Evolutionary conservation across 2,329 filamentous ascomycete species (phyloP).

Genomic region (Penicillium capsulatum): DNA sequence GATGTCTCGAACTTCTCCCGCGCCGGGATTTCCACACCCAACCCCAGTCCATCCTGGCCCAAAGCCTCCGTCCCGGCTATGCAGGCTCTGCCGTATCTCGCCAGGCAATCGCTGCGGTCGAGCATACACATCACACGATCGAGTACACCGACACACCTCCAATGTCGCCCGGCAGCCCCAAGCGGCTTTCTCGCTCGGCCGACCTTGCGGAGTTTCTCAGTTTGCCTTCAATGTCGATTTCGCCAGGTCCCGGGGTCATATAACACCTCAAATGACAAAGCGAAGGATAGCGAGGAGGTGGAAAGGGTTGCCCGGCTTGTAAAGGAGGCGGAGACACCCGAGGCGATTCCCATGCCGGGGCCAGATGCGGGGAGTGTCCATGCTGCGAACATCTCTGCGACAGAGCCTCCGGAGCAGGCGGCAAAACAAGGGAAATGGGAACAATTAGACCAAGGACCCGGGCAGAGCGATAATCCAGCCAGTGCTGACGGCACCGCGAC

Average conservation of each 20-base stretch:
- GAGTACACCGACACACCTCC: constrained; percentile 21
- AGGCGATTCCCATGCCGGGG: constrained; percentile 15
- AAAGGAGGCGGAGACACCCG: constrained; percentile 19
- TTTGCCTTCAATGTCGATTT: constrained; percentile 44
- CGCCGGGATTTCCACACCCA: constrained; percentile 14
- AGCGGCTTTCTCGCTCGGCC: constrained; percentile 21
- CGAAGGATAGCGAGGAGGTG: constrained; percentile 18
- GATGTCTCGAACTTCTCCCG: constrained; percentile 11
- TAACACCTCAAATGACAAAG: constrained; percentile 20
- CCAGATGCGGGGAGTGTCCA: constrained; percentile 20
- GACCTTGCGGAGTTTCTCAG: constrained; percentile 32
- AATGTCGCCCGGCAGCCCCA: constrained; percentile 20
- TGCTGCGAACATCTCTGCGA: constrained; percentile 9
- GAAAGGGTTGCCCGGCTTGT: constrained; percentile 12
- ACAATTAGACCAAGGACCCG: constrained; percentile 9
- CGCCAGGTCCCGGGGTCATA: constrained; percentile 28
- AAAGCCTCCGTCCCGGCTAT: constrained; percentile 31
- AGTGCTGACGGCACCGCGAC: constrained; percentile 1
- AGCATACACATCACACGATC: constrained; percentile 23
- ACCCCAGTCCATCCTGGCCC: constrained; percentile 15
- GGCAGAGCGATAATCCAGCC: constrained; percentile 7
- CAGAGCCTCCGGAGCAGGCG: constrained; percentile 9
- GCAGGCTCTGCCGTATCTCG: constrained; percentile 40
- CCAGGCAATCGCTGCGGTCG: constrained; percentile 37
- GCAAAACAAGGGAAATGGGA: constrained; percentile 14